Evolutionary conservation across 2,329 filamentous ascomycete species (phyloP), one percentile per base, ranked within the genome.

Genomic region (Microcyclospora tardicrescens): DNA sequence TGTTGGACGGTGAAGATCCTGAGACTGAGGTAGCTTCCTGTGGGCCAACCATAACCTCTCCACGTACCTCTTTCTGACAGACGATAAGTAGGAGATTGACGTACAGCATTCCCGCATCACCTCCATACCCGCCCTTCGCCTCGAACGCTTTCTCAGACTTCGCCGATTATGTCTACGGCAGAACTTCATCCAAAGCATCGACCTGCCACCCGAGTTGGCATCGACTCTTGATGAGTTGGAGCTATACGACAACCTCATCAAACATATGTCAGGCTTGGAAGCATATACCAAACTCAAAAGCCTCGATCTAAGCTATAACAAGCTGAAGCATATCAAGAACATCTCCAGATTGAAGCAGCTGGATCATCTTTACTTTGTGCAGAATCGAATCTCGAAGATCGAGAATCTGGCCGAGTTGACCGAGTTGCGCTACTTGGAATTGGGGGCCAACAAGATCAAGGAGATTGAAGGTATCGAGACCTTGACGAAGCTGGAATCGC

Each of bases 281-380:
- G 69, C 76, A 34, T 75, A 95, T 41, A 75, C 71, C 10, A 71
- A 82, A 44, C 73, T 98, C 38, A 84, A 74, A 5, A 81, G 68
- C 40, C 75, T 98, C 39, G 91, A 98, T 59, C 71, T 98, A 37
- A 93, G 84, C 61, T 98, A 95, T 74, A 98, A 98, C 69, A 96
- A 96, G 68, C 89, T 98, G 67, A 95, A 94, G 61, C 87, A 95
- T 63, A 93, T 98, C 67, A 94, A 93, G 63, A 78, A 89, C 53
- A 67, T 96, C 48, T 72, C 73, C 42, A 81, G 89, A 53, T 66
- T 98, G 42, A 79, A 67, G 15, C 72, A 85, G 38, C 72, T 96
- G 41, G 81, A 72, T 45, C 85, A 96, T 50, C 60, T 98, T 2
- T 98, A 82, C 60, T 83, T 98, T 51, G 85, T 96, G 36, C 84